Base-by-base conservation (phyloP, 2,329 filamentous ascomycete species). In the Aschersonia sp. region DNA sequence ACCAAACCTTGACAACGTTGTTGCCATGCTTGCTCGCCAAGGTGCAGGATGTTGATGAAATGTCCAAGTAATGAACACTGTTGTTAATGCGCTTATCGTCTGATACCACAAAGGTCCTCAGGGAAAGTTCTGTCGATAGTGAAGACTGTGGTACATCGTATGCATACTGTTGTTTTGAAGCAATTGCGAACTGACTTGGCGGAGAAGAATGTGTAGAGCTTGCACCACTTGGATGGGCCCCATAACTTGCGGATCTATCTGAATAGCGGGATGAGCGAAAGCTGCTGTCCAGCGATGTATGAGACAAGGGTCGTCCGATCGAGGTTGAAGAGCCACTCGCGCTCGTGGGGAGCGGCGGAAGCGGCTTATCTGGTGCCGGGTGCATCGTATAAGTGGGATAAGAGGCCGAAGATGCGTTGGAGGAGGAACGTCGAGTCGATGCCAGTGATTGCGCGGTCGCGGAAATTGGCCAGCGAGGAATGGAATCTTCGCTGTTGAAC, bases 1-100 rank as follows among this genome's bases (percentile, higher is more conserved):
- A 87, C 83, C 88, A 95, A 47, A 95, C 86, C 66, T 94, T 95
- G 50, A 95, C 84, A 1, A 86, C 87, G 50, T 84, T 83, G 61
- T 95, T 62, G 31, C 60, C 60, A 39, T 62, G 59, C 47, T 62
- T 62, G 54, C 58, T 66, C 6, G 64, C 64, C 2, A 68, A 52
- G 8, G 59, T 59, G 5, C 59, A 55, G 0, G 60, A 59, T 1
- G 55, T 57, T 1, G 58, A 55, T 1, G 64, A 66, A 5, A 64
- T 55, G 50, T 68, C 65, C 31, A 67, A 54, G 46, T 59, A 64
- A 50, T 60, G 59, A 7, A 67, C 57, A 5, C 55, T 54, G 11
- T 59, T 60, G 43, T 62, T 56, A 35, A 56, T 55, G 45, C 60
- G 60, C 44, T 62, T 61, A 11, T 56, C 55, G 5, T 56, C 53